phyloP scores from a whole-genome alignment of 2,329 filamentous ascomycete species.

The Botrytis byssoidea region DNA sequence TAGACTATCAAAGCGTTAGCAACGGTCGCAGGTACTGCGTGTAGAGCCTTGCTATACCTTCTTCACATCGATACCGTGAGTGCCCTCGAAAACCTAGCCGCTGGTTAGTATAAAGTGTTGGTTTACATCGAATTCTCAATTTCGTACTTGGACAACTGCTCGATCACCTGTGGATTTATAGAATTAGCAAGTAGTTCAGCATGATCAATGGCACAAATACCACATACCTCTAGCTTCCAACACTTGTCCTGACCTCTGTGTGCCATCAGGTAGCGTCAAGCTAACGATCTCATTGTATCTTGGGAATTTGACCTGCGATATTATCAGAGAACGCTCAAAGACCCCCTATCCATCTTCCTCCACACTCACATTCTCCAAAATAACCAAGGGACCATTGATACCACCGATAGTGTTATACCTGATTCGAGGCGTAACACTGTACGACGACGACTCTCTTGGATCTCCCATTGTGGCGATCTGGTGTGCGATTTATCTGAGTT shows the following conservation, averaged over 20 bases:
- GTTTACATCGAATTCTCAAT: neutral
- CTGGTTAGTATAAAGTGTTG: constrained; percentile 32
- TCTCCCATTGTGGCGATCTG: constrained; percentile 37
- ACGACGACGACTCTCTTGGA: constrained; percentile 41
- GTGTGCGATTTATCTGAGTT: neutral
- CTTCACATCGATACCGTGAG: constrained; percentile 96
- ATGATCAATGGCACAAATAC: constrained; percentile 18
- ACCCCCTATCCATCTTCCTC: neutral
- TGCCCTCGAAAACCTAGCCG: constrained; percentile 90
- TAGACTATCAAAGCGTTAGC: constrained; percentile 60
- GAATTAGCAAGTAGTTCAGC: constrained; percentile 26
- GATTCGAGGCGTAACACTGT: constrained; percentile 64
- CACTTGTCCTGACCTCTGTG: constrained; percentile 90
- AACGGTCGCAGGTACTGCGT: neutral
- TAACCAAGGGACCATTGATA: constrained; percentile 96
- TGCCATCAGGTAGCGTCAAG: constrained; percentile 92
- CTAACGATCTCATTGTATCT: constrained; percentile 97
- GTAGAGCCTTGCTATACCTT: constrained; percentile 57
- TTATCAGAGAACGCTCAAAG: constrained; percentile 27
- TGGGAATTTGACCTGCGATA: constrained; percentile 88
- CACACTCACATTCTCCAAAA: constrained; percentile 83
- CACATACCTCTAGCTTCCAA: constrained; percentile 87
- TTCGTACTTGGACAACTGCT: constrained; percentile 85
- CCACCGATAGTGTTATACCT: constrained; percentile 98
- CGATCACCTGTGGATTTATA: constrained; percentile 64